A percentile compares a stretch with the other conserved stretches of the same genome.
Evolutionary conservation across 1,284 basidiomycete species (phyloP).

Genomic region (Moesziomyces aphidis): DNA sequence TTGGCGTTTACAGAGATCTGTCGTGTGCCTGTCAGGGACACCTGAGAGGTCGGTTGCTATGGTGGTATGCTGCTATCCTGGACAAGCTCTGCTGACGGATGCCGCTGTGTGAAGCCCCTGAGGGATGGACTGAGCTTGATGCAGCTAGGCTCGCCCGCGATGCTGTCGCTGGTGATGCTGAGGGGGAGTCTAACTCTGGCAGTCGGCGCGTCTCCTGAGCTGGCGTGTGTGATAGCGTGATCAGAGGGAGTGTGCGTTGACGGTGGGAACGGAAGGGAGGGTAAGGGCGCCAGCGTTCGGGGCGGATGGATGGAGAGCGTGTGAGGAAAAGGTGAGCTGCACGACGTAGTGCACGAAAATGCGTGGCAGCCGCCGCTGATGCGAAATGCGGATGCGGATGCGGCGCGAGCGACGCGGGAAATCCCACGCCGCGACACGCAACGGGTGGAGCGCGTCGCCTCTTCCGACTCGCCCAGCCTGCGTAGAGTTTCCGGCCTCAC

Average conservation of each 20-base stretch:
- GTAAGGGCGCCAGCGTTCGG: not conserved
- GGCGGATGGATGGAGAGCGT: conserved; percentile 16
- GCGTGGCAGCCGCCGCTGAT: not conserved
- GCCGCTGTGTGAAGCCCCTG: not conserved
- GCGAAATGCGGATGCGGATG: conserved; percentile 22
- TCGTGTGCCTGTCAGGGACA: too few relatives aligned
- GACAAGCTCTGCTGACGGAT: not conserved
- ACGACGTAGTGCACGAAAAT: not conserved
- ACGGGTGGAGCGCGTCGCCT: conserved; percentile 4
- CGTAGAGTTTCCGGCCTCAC: too few relatives aligned
- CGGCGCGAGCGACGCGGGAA: conserved; percentile 5
- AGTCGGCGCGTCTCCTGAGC: not conserved
- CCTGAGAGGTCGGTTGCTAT: too few relatives aligned
- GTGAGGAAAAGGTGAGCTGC: not conserved
- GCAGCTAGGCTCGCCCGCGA: not conserved
- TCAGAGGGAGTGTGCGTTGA: not conserved
- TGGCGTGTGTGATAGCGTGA: not conserved
- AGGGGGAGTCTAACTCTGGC: not conserved
- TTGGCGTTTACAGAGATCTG: too few relatives aligned
- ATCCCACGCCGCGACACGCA: conserved; percentile 13
- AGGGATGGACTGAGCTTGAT: not conserved
- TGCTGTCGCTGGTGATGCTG: conserved; percentile 2
- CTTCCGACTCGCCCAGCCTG: not conserved
- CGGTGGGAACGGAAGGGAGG: not conserved
- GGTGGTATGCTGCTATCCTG: not conserved